Percentiles rank a stretch among this genome's conserved stretches.
Evolutionary conservation across 371 early-diverging fungal genomes (phyloP).

Genomic region (Mucor piriformis): DNA sequence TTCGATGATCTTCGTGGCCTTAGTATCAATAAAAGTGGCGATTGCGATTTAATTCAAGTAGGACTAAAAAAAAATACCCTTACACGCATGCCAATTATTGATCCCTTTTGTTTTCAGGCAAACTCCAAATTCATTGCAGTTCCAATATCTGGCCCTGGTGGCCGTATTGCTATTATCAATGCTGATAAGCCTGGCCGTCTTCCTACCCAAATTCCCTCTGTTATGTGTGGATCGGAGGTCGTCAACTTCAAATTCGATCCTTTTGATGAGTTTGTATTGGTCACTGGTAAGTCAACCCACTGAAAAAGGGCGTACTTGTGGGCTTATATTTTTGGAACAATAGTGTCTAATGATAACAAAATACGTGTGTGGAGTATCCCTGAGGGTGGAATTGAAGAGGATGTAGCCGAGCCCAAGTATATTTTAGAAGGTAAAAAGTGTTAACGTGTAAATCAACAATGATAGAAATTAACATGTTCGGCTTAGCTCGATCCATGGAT

Average conservation of each 20-base stretch:
- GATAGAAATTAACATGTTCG: no score
- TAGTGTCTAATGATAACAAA: conserved; percentile 70
- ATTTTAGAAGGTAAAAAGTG: conserved; percentile 35
- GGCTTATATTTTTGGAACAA: no score
- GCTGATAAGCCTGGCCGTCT: conserved; percentile 68
- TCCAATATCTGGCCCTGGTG: conserved; percentile 79
- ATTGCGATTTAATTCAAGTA: conserved; percentile 66
- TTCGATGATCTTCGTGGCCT: conserved; percentile 69
- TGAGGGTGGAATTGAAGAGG: conserved; percentile 54
- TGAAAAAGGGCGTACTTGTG: no score
- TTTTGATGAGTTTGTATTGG: conserved; percentile 61
- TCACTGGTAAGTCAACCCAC: conserved; percentile 42
- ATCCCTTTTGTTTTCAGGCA: conserved; percentile 29
- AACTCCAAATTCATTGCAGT: conserved; percentile 69
- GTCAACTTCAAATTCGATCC: conserved; percentile 72
- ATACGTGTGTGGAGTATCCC: conserved; percentile 79
- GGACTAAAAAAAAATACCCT: no score
- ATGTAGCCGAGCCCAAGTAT: conserved; percentile 23
- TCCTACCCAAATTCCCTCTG: conserved; percentile 62
- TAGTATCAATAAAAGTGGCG: conserved; percentile 68
- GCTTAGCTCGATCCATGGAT: conserved; percentile 53
- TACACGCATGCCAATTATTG: no score
- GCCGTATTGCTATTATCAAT: conserved; percentile 76
- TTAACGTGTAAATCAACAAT: no score
- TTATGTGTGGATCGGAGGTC: conserved; percentile 61